phyloP scores from a whole-genome alignment of 2,329 filamentous ascomycete species.

The Colletotrichum echinochloae region DNA sequence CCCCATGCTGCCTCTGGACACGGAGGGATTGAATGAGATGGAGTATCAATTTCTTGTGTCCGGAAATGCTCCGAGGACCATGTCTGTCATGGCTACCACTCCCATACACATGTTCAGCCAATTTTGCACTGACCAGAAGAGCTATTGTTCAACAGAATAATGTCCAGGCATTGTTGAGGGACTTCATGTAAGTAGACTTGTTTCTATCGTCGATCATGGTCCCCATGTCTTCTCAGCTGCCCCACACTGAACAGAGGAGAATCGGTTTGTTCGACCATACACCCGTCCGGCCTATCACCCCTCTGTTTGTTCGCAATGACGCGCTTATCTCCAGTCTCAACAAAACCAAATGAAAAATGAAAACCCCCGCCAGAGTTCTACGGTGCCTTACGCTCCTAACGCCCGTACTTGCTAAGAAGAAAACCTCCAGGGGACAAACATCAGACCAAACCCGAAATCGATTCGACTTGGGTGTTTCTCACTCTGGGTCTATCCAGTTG shows the following conservation, averaged over 20 bases:
- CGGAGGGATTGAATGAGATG: not conserved
- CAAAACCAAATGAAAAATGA: not conserved
- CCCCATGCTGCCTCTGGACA: not conserved
- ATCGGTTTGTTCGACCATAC: not conserved
- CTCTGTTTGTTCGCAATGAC: not conserved
- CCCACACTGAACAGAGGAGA: not conserved
- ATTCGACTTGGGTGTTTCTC: slow-evolving; percentile 7
- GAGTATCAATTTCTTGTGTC: not conserved
- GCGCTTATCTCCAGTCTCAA: slow-evolving; percentile 20
- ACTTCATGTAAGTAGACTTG: not conserved
- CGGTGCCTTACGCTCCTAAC: slow-evolving; percentile 8
- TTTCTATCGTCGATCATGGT: not conserved
- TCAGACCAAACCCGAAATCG: not conserved
- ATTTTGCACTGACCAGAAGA: too few relatives aligned
- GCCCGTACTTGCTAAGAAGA: not conserved
- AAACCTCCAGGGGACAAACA: not conserved
- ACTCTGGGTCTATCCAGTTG: slow-evolving; percentile 48
- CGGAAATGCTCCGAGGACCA: not conserved
- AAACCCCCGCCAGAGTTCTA: slow-evolving; percentile 8
- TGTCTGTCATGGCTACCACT: not conserved
- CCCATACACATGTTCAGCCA: not conserved
- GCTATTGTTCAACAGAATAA: too few relatives aligned
- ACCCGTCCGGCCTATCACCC: not conserved
- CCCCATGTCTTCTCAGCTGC: not conserved
- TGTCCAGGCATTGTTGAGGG: not conserved